Conservation (phyloP, 23 red algal genomes). For the Rhodosorus marinus region DNA sequence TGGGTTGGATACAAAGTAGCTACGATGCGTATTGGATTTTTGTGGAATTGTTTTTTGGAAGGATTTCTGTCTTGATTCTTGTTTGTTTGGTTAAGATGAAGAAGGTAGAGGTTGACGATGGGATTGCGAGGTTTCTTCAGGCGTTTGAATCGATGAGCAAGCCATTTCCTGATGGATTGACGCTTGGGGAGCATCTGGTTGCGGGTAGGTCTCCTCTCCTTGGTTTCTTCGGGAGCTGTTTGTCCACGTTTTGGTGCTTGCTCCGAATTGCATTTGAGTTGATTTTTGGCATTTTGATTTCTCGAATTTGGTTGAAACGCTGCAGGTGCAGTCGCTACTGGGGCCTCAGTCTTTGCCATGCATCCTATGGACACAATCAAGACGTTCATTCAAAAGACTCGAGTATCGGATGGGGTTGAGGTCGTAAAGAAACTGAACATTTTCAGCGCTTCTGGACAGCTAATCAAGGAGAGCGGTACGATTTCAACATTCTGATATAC, state of each 20-base stretch:
- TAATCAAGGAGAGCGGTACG: slow-evolving; percentile 2
- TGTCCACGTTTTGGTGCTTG: slow-evolving; percentile 9
- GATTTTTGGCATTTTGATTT: no score
- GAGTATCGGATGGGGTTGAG: slow-evolving; percentile 2
- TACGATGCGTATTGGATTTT: no score
- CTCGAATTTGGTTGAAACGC: no score
- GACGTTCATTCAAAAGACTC: slow-evolving; percentile 43
- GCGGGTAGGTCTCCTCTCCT: no score
- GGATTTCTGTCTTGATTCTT: no score
- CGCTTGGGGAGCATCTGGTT: slow-evolving; percentile 33
- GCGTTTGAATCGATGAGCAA: background rate
- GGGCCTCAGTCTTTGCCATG: slow-evolving; percentile 39
- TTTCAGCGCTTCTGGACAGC: background rate
- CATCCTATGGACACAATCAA: slow-evolving; percentile 98
- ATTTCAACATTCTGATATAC: no score
- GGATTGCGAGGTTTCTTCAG: background rate
- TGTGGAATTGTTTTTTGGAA: no score
- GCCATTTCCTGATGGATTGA: slow-evolving; percentile 49
- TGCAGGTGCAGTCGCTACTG: slow-evolving; percentile 79
- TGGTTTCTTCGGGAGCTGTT: no score
- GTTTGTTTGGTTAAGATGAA: no score
- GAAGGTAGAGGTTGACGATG: no score
- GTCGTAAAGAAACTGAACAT: background rate
- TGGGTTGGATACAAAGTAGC: no score
- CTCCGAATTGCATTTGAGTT: no score